Base-by-base conservation (phyloP, 2,329 filamentous ascomycete species). In the Sclerotinia subarctica region DNA sequence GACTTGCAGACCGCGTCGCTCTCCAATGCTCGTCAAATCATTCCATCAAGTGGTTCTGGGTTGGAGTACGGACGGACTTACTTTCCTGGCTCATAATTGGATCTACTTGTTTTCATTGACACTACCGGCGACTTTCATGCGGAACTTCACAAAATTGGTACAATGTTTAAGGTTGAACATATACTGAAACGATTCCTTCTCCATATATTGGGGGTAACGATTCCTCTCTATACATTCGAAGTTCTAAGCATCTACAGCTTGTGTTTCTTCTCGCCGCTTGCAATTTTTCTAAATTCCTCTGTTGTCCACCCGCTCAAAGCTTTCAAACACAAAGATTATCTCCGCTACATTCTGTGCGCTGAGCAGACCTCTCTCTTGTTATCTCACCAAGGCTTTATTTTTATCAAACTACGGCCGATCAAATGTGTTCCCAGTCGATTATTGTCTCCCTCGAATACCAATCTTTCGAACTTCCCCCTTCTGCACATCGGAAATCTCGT, bases 221-320 rank as follows among this genome's bases (percentile, higher is more conserved):
- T 42, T 42, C 38, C 38, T 59, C n/a, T 26, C 13, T 51, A 51
- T 63, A 63, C 64, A 53, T 58, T 51, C 26, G 72, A 63, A 38
- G 5, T 21, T 24, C 21, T 44, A 26, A n/a, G 10, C 21, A 52
- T 54, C 38, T 58, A 97, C 78, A 98, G 81, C 82, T 98, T 98
- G 81, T 99, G 95, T 78, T 89, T 92, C 87, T 97, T 98, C 84
- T 95, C 87, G 17, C 94, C 93, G 70, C 84, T 88, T 1, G 93
- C 93, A 77, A 98, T 82, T 83, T 91, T 94, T 75, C 84, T 81
- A 77, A 98, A 98, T 82, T 98, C 92, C 78, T 90, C 85, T 82
- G 93, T 26, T 95, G 95, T 54, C 93, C 83, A 0, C 74, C 76
- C 21, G 73, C 56, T 6, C 78, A 76, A 98, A 97, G 69, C 93